Conservation (phyloP, 352 stramenopile species). For the Thraustotheca clavata region DNA sequence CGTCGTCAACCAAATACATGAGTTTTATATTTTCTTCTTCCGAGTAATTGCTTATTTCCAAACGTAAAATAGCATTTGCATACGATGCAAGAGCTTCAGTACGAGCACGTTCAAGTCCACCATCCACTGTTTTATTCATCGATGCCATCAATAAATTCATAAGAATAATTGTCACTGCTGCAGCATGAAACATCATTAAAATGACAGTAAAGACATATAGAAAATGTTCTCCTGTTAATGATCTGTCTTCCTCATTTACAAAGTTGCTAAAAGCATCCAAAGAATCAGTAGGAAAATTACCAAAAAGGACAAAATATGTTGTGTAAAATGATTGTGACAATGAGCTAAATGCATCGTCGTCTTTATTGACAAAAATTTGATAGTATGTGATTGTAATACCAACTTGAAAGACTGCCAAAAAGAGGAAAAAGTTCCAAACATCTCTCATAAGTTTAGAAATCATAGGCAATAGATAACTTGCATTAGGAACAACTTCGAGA, state of each 20-base stretch:
- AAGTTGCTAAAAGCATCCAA: slow-evolving; percentile 1
- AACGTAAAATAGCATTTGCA: slow-evolving; percentile 3
- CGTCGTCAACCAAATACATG: background rate
- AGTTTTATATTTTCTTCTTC: background rate
- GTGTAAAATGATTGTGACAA: background rate
- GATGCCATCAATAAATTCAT: slow-evolving; percentile 12
- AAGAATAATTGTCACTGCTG: slow-evolving; percentile 3
- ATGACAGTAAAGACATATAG: background rate
- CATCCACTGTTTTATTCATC: slow-evolving; percentile 14
- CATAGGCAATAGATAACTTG: slow-evolving; percentile 8
- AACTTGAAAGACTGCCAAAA: slow-evolving; percentile 3
- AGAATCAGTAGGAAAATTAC: slow-evolving; percentile 11
- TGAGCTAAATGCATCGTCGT: slow-evolving; percentile 8
- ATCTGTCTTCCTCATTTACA: background rate
- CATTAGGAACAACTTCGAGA: background rate
- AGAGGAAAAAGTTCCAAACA: slow-evolving; percentile 7
- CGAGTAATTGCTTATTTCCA: background rate
- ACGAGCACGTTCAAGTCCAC: slow-evolving; percentile 9
- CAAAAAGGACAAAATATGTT: slow-evolving; percentile 19
- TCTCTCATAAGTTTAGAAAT: background rate
- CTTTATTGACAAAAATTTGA: background rate
- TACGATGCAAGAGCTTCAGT: slow-evolving; percentile 6
- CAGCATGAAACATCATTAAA: slow-evolving; percentile 12
- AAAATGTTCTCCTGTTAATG: background rate
- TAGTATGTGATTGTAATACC: slow-evolving; percentile 13